Evolutionary conservation across 768 basidiomycete genomes (phyloP), one percentile per base, ranked within the genome.

Genomic region (Hygrophoropsis aurantiaca): DNA sequence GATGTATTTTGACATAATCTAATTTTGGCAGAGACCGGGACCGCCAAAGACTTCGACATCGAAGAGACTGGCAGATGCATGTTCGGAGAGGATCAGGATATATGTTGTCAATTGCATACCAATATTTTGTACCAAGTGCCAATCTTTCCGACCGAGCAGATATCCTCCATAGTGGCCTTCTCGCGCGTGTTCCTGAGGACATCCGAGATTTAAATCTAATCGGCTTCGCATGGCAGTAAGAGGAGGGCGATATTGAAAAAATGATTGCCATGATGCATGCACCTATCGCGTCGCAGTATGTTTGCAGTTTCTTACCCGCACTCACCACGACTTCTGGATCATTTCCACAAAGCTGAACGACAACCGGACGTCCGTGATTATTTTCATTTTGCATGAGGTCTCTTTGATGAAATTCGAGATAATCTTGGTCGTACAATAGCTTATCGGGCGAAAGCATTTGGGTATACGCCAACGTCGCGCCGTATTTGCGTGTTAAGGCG

Each of bases 171-270:
- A 86, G 55, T 84, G 87, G 9, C 74, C 80, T 33, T 83, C 77
- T 30, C 73, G 71, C 11, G 88, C 87, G 20, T 75, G 72, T 43
- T 84, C 79, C 55, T 87, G 87, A 19, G 89, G 89, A 60, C 89
- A 91, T 13, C 89, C 89, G 10, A 90, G 75, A 61, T 91, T 91
- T 43, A 90, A 59, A 68, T 90, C 89, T 91, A 52, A 24, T 26
- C 20, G 20, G 13, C 51, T 61, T 57, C 35, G 52, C 37, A 51
- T 20, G 16, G 37, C 23, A 44, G 43, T 35, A 11, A 44, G 36
- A 24, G 11, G 23, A 27, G 16, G 44, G 35, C 33, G 46, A 30
- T 36, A 41, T 26, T 25, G n/a, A 8, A 33, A 15, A 32, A 44
- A 35, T 4, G 13, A n/a, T n/a, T n/a, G n/a, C n/a, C n/a, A n/a